Conservation (phyloP, 2,329 filamentous ascomycete species). For the Fusarium nisikadoi region DNA sequence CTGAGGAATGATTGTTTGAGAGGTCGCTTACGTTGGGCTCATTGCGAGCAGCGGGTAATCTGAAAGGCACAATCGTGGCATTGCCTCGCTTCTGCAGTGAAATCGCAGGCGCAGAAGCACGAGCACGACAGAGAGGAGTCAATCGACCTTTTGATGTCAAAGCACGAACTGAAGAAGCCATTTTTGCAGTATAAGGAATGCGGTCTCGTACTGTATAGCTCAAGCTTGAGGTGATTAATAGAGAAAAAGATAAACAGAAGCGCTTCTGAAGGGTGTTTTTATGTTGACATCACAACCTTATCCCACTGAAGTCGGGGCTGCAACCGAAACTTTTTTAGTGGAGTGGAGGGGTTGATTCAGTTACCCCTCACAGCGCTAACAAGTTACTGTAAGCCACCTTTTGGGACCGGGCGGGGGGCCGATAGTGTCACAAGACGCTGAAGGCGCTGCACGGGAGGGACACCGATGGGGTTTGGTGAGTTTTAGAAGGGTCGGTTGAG, state of each 20-base stretch:
- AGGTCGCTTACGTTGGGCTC: constrained; percentile 46
- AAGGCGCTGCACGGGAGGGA: neutral
- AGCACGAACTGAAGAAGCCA: constrained; percentile 37
- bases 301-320: constrained; percentile 11
- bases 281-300: constrained; percentile 7
- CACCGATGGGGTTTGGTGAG: neutral
- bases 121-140: constrained; percentile 28
- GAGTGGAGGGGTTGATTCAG: neutral
- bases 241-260: neutral
- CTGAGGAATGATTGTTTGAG: fast-evolving
- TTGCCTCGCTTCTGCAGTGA: constrained; percentile 39
- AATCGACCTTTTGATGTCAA: constrained; percentile 36
- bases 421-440: constrained; percentile 23
- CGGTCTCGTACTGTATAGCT: constrained; percentile 4
- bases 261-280: constrained; percentile 25
- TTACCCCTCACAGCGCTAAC: constrained; percentile 20
- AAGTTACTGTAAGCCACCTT: neutral
- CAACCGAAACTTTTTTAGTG: constrained; percentile 21
- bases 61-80: constrained; percentile 45
- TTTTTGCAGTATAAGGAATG: neutral
- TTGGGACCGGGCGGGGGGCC: constrained; percentile 13
- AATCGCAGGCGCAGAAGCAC: constrained; percentile 17
- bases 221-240: neutral
- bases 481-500: neutral
- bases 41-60: constrained; percentile 47